These are phyloP conservation scores for Tetracladium setigerum DNA, from an alignment of 495 filamentous ascomycete genomes.

Conservation along the genomic window DNA sequence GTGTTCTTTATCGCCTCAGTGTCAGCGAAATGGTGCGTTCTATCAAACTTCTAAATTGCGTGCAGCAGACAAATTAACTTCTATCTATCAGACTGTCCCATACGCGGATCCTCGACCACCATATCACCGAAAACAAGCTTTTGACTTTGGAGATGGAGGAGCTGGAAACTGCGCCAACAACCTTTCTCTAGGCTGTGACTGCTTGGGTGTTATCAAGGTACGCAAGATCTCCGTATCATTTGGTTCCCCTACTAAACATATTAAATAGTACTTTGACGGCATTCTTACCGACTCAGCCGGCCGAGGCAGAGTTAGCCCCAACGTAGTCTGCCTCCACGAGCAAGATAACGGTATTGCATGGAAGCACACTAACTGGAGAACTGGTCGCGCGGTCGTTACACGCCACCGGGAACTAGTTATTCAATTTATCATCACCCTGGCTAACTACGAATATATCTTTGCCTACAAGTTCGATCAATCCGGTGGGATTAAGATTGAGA, in stretches of 20 bases:
- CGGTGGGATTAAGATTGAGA: conserved; percentile 69
- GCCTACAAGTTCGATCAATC: conserved; percentile 80
- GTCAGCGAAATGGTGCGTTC: conserved; percentile 73
- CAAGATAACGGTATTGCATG: conserved; percentile 59
- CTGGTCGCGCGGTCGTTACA: conserved; percentile 48
- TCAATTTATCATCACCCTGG: conserved; percentile 70
- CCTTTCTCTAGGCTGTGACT: conserved; percentile 58
- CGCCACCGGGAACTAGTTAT: conserved; percentile 54
- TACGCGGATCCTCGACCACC: conserved; percentile 55
- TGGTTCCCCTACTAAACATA: conserved; percentile 3
- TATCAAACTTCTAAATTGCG: too few species aligned
- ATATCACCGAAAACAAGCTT: conserved; percentile 61
- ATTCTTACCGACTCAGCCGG: conserved; percentile 46
- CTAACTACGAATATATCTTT: conserved; percentile 81
- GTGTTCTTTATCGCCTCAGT: conserved; percentile 58
- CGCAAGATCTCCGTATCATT: too few species aligned
- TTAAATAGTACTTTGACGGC: conserved; percentile 57
- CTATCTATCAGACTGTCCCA: conserved; percentile 64
- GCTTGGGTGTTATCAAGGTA: conserved; percentile 57
- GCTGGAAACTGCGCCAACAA: conserved; percentile 60
- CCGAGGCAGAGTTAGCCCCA: conserved; percentile 41
- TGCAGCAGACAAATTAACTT: too few species aligned
- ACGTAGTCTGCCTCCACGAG: conserved; percentile 59
- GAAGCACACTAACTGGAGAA: conserved; percentile 62
- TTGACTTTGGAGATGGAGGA: conserved; percentile 62